Evolutionary conservation across 306 rosid genomes (phyloP), one percentile per base, ranked within the genome.

Genomic region (Prunus mira): DNA sequence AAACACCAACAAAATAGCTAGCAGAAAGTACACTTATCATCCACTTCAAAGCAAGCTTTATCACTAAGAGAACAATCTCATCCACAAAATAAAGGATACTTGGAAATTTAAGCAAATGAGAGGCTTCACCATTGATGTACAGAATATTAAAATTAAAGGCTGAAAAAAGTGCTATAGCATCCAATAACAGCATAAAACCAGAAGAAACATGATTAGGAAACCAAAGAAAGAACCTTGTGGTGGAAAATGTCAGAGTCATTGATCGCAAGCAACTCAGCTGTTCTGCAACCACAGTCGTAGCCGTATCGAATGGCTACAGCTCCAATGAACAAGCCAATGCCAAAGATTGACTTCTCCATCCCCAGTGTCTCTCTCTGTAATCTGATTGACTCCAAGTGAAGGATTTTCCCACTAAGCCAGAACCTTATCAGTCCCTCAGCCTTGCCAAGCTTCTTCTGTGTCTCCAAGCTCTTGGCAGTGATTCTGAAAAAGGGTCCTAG

Each of bases 401-500:
- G 98, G 71, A 94, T 76, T 52, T 5, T 94, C 49, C 95, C 93
- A 43, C 76, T 69, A 0, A 89, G 11, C 96, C 96, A 91, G 3
- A 87, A 47, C 82, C 96, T 87, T 32, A 91, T 50, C 38, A 94
- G 15, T 1, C 98, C 97, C 73, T 94, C 96, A 0, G 98, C 98
- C 67, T 51, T 90, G 49, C 98, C 97, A 18, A 94, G 74, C 79
- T 94, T 96, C 2, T 50, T 74, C 22, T 84, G 56, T 1, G 89
- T 85, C 63, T 76, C 87, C 79, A 81, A 45, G 81, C 86, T 91
- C 62, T 43, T 87, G 54, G 96, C 98, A 0, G 91, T 90, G 84
- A 94, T 90, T 86, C 93, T 86, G 91, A 90, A 91, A 67, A 94
- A 94, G 72, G 97, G 98, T 55, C 96, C 98, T 6, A 94, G 14